Conservation (phyloP, 2,329 filamentous ascomycete species). For the Fusarium napiforme region DNA sequence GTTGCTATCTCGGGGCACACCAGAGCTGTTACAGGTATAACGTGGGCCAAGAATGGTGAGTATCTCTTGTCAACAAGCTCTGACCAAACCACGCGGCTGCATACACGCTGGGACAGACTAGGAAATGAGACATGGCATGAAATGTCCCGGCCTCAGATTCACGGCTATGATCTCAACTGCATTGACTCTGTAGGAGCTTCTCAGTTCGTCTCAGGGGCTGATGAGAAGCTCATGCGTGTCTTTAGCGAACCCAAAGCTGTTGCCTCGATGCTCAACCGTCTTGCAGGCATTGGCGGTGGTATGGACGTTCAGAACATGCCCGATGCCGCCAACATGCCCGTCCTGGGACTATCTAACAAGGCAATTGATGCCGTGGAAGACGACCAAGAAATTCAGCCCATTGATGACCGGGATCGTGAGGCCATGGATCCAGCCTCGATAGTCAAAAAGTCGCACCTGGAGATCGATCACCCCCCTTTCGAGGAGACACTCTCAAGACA, state of each 20-base stretch:
- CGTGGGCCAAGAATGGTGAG: constrained; percentile 84
- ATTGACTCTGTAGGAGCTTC: constrained; percentile 78
- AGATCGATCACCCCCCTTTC: constrained; percentile 79
- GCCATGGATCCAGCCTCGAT: constrained; percentile 65
- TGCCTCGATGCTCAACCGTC: constrained; percentile 74
- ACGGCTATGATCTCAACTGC: constrained; percentile 98
- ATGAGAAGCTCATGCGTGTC: constrained; percentile 97
- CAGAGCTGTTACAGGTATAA: constrained; percentile 80
- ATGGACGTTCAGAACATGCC: constrained; percentile 65
- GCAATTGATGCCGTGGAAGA: constrained; percentile 73
- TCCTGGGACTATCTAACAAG: constrained; percentile 96
- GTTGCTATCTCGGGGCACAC: constrained; percentile 87
- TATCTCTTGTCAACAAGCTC: constrained; percentile 90
- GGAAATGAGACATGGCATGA: constrained; percentile 82
- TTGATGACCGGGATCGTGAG: constrained; percentile 62
- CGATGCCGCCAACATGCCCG: constrained; percentile 93
- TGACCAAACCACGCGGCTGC: constrained; percentile 92
- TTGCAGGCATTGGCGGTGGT: constrained; percentile 69
- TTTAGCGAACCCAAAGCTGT: constrained; percentile 90
- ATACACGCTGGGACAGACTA: constrained; percentile 77
- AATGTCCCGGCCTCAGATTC: constrained; percentile 94
- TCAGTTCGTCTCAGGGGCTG: constrained; percentile 92
- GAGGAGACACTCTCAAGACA: constrained; percentile 91
- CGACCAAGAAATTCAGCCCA: constrained; percentile 56
- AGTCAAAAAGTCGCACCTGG: constrained; percentile 69